phyloP scores from a whole-genome alignment of 2,329 filamentous ascomycete species.

The Penicillium rolfsii region DNA sequence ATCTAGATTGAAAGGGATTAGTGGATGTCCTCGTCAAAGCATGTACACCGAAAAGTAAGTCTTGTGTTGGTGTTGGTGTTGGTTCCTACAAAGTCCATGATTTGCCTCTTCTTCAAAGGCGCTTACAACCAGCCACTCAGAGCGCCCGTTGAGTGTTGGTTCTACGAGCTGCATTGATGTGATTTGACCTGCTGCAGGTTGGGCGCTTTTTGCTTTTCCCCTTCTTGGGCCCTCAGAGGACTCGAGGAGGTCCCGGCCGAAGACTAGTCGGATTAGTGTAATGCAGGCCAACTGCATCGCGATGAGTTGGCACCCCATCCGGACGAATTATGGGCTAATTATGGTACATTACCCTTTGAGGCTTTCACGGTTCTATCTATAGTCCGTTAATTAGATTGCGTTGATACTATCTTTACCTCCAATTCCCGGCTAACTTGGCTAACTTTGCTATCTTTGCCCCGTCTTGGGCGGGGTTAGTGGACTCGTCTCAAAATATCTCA shows the following conservation, averaged over 20 bases:
- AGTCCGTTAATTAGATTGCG: constrained; percentile 15
- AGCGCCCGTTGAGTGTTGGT: constrained; percentile 18
- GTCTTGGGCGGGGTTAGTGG: constrained; percentile 5
- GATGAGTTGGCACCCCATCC: constrained; percentile 14
- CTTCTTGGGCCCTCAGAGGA: neutral
- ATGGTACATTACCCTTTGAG: constrained; percentile 14
- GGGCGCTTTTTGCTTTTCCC: constrained; percentile 11
- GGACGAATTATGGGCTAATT: constrained; percentile 25
- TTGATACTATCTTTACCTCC: constrained; percentile 26
- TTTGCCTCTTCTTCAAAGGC: constrained; percentile 12
- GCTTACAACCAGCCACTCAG: constrained; percentile 20
- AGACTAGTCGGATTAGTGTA: neutral
- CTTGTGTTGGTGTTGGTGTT: neutral
- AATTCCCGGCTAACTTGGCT: constrained; percentile 4
- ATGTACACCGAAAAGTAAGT: too few relatives aligned
- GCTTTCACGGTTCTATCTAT: constrained; percentile 25
- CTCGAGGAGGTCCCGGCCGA: neutral
- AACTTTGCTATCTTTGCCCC: constrained; percentile 9
- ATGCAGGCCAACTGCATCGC: neutral
- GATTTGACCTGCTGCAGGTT: constrained; percentile 16
- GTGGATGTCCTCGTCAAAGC: neutral
- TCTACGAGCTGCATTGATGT: constrained; percentile 4
- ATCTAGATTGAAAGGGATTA: neutral
- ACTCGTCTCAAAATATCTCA: constrained; percentile 23
- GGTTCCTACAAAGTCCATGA: neutral